These are phyloP conservation scores for Aspergillus bertholletiae DNA, from an alignment of 495 filamentous ascomycete genomes.

Conservation along the genomic window DNA sequence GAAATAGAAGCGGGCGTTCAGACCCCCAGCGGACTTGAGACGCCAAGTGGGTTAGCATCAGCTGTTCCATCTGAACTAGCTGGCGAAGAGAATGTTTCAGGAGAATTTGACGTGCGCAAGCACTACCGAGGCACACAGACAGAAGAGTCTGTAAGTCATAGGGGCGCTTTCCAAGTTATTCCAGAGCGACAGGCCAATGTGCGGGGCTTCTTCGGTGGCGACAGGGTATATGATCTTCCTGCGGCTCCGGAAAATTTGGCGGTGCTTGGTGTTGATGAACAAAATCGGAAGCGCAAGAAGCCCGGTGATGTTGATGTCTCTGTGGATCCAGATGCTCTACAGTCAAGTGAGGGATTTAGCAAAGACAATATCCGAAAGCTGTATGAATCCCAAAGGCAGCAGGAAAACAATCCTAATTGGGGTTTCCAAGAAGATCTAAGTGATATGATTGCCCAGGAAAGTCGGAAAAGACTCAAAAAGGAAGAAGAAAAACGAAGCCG, in stretches of 20 bases:
- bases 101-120: constrained; percentile 91
- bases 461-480: constrained; percentile 78
- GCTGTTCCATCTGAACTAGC: constrained; percentile 74
- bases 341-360: constrained; percentile 63
- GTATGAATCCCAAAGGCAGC: constrained; percentile 74
- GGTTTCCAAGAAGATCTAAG: constrained; percentile 89
- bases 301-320: constrained; percentile 92
- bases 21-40: constrained; percentile 75
- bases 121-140: constrained; percentile 82
- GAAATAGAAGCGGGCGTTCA: constrained; percentile 61
- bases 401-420: constrained; percentile 68
- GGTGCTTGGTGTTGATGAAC: constrained; percentile 78
- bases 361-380: constrained; percentile 63
- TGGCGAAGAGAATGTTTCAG: constrained; percentile 67
- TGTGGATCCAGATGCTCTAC: constrained; percentile 76
- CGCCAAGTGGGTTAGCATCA: constrained; percentile 75
- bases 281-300: constrained; percentile 83
- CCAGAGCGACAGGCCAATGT: constrained; percentile 79
- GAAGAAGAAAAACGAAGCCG: constrained; percentile 71
- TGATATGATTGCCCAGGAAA: constrained; percentile 95
- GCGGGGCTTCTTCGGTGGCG: constrained; percentile 93
- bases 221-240: constrained; percentile 84
- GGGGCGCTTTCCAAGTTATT: constrained; percentile 82
- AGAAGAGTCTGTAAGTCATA: constrained; percentile 70
- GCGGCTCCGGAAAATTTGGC: constrained; percentile 50